Base-by-base conservation (phyloP, 306 rosid genomes). In the Medicago ruthenica region DNA sequence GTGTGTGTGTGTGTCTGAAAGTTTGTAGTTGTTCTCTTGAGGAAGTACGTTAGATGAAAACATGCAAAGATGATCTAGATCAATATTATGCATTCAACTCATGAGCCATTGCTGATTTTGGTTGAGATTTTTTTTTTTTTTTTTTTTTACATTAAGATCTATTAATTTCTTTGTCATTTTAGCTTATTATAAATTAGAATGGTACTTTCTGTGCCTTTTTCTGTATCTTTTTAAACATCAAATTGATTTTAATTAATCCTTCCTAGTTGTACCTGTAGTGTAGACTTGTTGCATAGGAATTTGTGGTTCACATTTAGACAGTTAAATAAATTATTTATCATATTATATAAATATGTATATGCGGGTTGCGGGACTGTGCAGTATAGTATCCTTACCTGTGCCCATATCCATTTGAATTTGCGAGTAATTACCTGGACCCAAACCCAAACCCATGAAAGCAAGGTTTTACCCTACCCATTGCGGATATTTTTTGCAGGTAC, bases 71-170 rank as follows among this genome's bases (percentile, higher is more conserved):
- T 73, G 44, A 37, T n/a, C n/a, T n/a, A n/a, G n/a, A n/a, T n/a
- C n/a, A n/a, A n/a, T n/a, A n/a, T n/a, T n/a, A n/a, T n/a, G n/a
- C n/a, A n/a, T n/a, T n/a, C n/a, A n/a, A n/a, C n/a, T n/a, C n/a
- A n/a, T n/a, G n/a, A 8, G 9, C 15, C 20, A 17, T 79, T 17
- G 34, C 37, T 39, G 24, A 7, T 74, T 75, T 21, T 22, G 31
- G 31, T 39, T 80, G 18, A 12, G 47, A 41, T 53, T 53, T 21
- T 11, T 79, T n/a, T n/a, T n/a, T n/a, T n/a, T n/a, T n/a, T 14
- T 77, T 41, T 57, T 78, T 24, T 4, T 4, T 24, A 5, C 39
- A 47, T 74, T 53, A 9, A 40, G n/a, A 64, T 53, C 78, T 72
- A 24, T 9, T 13, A 15, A 42, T 42, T 42, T 40, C 44, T 40